Evolutionary conservation across 768 basidiomycete species (phyloP).

Genomic region (Gyrodon lividus): DNA sequence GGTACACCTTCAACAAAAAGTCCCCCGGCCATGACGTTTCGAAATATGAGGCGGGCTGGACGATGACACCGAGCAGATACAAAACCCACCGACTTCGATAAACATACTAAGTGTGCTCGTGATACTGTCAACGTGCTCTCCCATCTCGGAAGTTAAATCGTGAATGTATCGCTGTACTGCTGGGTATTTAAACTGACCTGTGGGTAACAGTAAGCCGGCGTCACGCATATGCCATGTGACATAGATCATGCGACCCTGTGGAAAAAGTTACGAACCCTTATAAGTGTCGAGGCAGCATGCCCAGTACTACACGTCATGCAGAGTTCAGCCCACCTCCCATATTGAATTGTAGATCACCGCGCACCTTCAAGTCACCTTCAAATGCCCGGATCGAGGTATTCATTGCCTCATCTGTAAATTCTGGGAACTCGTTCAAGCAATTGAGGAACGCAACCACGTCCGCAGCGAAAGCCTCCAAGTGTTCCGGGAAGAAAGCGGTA

Average conservation of each 20-base stretch:
- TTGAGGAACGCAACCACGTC: conserved; percentile 68
- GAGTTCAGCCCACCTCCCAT: background rate
- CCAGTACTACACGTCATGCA: conserved; percentile 56
- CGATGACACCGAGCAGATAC: background rate
- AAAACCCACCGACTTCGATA: conserved; percentile 64
- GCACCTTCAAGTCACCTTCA: conserved; percentile 66
- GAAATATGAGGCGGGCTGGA: background rate
- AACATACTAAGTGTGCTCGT: conserved; percentile 68
- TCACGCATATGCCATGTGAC: background rate
- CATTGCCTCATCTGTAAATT: conserved; percentile 72
- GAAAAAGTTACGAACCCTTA: conserved; percentile 38
- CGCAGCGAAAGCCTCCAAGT: conserved; percentile 60
- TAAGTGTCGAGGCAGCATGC: conserved; percentile 69
- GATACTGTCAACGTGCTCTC: conserved; percentile 69
- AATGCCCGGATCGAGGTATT: conserved; percentile 67
- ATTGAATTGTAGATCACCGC: conserved; percentile 4
- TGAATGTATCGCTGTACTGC: conserved; percentile 75
- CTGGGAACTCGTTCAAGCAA: conserved; percentile 76
- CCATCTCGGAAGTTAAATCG: conserved; percentile 72
- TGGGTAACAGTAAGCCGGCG: background rate
- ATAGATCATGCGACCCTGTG: background rate
- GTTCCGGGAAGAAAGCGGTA: conserved; percentile 63
- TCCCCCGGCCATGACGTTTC: background rate
- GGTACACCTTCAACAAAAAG: conserved; percentile 54
- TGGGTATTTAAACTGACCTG: conserved; percentile 71